These are phyloP conservation scores for Athelia psychrophila DNA, from an alignment of 1,284 basidiomycete species.

Conservation along the genomic window DNA sequence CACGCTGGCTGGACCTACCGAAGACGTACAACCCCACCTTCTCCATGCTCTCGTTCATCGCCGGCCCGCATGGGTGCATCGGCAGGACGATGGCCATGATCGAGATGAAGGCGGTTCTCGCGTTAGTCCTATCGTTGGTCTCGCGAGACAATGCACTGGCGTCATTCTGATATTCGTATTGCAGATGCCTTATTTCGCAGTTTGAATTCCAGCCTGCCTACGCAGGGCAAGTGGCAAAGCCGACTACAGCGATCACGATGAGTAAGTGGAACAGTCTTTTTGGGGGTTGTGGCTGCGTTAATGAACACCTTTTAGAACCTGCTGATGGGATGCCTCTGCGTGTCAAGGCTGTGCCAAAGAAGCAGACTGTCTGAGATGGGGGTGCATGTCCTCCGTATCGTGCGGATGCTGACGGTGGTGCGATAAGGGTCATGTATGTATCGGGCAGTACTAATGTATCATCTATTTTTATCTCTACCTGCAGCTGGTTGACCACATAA, in stretches of 20 bases:
- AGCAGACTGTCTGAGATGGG: constrained; percentile 10
- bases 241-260: constrained; percentile 41
- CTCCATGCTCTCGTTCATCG: constrained; percentile 41
- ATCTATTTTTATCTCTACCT: too few relatives aligned
- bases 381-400: too few relatives aligned
- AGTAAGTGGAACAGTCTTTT: constrained; percentile 25
- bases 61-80: constrained; percentile 47
- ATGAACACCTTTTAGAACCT: constrained; percentile 13
- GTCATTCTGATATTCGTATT: constrained; percentile 13
- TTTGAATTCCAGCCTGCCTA: constrained; percentile 40
- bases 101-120: constrained; percentile 48
- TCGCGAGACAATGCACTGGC: background rate
- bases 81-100: constrained; percentile 50
- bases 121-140: constrained; percentile 24
- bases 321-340: constrained; percentile 20
- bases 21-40: constrained; percentile 31
- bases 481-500: too few relatives aligned
- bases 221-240: constrained; percentile 33
- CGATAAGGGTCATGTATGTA: too few relatives aligned
- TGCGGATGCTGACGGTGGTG: too few relatives aligned
- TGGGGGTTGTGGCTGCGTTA: too few relatives aligned
- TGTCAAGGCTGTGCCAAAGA: constrained; percentile 5
- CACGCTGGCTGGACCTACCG: constrained; percentile 40
- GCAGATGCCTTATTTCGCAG: constrained; percentile 29
- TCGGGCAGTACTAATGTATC: too few relatives aligned